These are phyloP conservation scores for Chytriomyces sp. DNA, from an alignment of 192 early-diverging fungal species.

Conservation along the genomic window DNA sequence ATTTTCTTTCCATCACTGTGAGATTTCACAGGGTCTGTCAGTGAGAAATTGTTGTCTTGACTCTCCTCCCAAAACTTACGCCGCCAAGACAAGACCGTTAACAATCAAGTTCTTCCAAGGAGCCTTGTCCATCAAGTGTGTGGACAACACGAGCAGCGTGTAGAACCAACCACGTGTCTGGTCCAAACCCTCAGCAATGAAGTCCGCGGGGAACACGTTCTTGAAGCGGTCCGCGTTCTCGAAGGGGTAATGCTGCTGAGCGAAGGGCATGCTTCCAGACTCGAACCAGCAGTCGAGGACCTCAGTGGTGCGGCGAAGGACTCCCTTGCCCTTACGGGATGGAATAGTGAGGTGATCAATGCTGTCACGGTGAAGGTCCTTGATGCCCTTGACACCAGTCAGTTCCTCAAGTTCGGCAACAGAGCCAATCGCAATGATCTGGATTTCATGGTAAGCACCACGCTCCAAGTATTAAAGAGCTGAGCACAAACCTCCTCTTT, in stretches of 20 bases:
- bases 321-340: conserved; percentile 83
- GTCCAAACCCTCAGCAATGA: conserved; percentile 99
- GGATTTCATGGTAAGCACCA: background rate
- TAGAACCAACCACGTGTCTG: conserved; percentile 99
- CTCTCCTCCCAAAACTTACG: conserved; percentile 52
- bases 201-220: conserved; percentile 93
- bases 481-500: conserved; percentile 60
- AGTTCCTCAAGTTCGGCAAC: conserved; percentile 86
- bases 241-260: conserved; percentile 99
- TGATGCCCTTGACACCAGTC: conserved; percentile 77
- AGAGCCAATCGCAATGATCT: conserved; percentile 86
- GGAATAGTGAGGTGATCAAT: conserved; percentile 98
- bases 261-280: conserved; percentile 98
- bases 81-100: conserved; percentile 91
- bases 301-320: conserved; percentile 85
- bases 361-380: conserved; percentile 93
- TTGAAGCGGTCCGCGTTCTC: conserved; percentile 92
- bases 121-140: conserved; percentile 91
- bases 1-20: conserved; percentile 97
- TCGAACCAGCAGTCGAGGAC: conserved; percentile 99
- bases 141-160: conserved; percentile 94
- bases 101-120: conserved; percentile 98
- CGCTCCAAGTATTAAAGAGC: background rate
- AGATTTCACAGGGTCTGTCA: background rate
- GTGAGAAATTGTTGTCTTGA: too few relatives aligned